Base-by-base conservation (phyloP, 345 rosid species). In the Streptanthus diversifolius region DNA sequence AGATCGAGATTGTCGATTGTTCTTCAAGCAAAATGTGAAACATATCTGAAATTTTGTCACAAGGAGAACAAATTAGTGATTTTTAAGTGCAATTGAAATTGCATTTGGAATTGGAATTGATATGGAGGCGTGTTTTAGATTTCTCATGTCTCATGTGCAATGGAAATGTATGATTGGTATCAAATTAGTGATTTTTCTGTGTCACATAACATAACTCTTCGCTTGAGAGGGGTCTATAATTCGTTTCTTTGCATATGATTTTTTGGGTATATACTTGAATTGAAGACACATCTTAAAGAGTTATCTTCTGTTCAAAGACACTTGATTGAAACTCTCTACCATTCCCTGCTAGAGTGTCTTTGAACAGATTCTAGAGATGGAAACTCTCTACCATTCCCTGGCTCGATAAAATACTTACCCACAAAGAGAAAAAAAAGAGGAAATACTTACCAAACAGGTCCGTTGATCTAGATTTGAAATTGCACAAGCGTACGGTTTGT, bases 341-440 rank as follows among this genome's bases (percentile, higher is more conserved):
- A n/a, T n/a, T n/a, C n/a, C n/a, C n/a, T n/a, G n/a, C n/a, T n/a
- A n/a, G n/a, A 69, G 25, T 69, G 36, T 63, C 63, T 69, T 2
- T 76, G 66, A 62, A 62, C 70, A 63, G 70, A 58, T 62, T 62
- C 79, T 10, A 62, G 11, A 54, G 79, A 62, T 36, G 44, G 15
- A 69, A 69, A 69, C 19, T 76, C 25, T 76, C 59, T 61, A 51
- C 75, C 79, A 35, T 44, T 69, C 45, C 66, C 66, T 63, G 71
- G 71, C 60, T 76, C 66, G 22, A 63, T n/a, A 15, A 27, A 64
- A 40, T 57, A 39, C 76, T 77, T 19, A 37, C 19, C 48, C 61
- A 54, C 64, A 43, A 25, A 44, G 7, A 10, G 7, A 33, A 43
- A 17, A 36, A 41, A 22, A 44, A 56, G 1, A 30, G 18, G 1